These are phyloP conservation scores for Pleurotus salmoneostramineus DNA, from an alignment of 768 basidiomycete genomes.

Conservation along the genomic window DNA sequence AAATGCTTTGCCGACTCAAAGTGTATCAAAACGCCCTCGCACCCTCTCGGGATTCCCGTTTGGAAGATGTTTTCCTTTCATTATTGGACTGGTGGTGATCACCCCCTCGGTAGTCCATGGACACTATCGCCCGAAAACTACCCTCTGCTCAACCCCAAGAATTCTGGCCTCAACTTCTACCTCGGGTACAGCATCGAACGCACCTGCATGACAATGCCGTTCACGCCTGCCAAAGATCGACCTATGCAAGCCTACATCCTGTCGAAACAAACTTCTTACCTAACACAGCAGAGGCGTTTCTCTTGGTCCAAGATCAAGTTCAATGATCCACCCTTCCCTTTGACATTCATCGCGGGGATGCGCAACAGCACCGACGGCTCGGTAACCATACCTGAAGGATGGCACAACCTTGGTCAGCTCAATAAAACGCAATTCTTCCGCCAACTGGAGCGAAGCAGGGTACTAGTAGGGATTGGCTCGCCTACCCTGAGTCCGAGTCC, in stretches of 20 bases:
- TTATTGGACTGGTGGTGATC: slow-evolving; percentile 17
- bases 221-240: slow-evolving; percentile 22
- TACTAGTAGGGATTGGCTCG: slow-evolving; percentile 24
- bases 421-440: slow-evolving; percentile 14
- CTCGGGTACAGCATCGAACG: slow-evolving; percentile 28
- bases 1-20: slow-evolving; percentile 2
- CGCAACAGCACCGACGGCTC: slow-evolving; percentile 18
- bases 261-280: slow-evolving; percentile 24
- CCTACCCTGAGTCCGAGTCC: slow-evolving; percentile 19
- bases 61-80: slow-evolving; percentile 32
- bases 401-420: slow-evolving; percentile 18
- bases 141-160: not conserved
- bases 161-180: slow-evolving; percentile 3
- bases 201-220: slow-evolving; percentile 16
- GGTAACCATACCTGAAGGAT: not conserved
- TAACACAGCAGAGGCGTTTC: slow-evolving; percentile 3
- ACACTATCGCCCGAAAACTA: slow-evolving; percentile 10
- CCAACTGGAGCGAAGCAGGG: slow-evolving; percentile 20
- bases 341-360: slow-evolving; percentile 16
- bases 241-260: slow-evolving; percentile 23
- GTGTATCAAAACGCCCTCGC: slow-evolving; percentile 21
- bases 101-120: slow-evolving; percentile 23
- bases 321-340: slow-evolving; percentile 12
- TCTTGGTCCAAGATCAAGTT: slow-evolving; percentile 7
- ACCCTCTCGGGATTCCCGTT: slow-evolving; percentile 28